Percentiles rank a stretch among this genome's conserved stretches.
Evolutionary conservation across 1,284 basidiomycete species (phyloP).

Genomic region (Ceratobasidium sp.): DNA sequence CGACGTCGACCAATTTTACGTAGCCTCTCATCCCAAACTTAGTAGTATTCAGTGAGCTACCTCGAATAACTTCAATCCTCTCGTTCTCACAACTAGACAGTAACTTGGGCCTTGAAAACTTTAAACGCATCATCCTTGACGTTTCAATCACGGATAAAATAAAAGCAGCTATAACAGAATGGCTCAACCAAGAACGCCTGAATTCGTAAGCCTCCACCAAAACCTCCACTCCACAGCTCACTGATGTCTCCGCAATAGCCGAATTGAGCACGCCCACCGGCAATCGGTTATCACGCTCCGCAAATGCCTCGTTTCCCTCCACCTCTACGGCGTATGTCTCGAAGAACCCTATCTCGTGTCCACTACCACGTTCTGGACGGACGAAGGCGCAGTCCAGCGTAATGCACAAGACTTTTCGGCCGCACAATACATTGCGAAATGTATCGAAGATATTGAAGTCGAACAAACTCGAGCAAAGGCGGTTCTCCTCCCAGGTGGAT

Average conservation of each 20-base stretch:
- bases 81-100: not conserved
- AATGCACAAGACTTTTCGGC: slow-evolving; percentile 58
- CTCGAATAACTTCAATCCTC: not conserved
- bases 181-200: slow-evolving; percentile 69
- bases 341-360: slow-evolving; percentile 65
- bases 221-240: slow-evolving; percentile 53
- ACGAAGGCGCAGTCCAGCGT: slow-evolving; percentile 63
- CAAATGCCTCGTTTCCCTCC: slow-evolving; percentile 67
- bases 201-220: slow-evolving; percentile 51
- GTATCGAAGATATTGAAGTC: slow-evolving; percentile 64
- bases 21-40: slow-evolving; percentile 51
- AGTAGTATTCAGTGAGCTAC: slow-evolving; percentile 53
- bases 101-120: slow-evolving; percentile 60
- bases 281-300: slow-evolving; percentile 64
- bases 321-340: slow-evolving; percentile 68
- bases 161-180: slow-evolving; percentile 65
- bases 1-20: slow-evolving; percentile 60
- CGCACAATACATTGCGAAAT: slow-evolving; percentile 67
- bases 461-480: slow-evolving; percentile 69
- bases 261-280: slow-evolving; percentile 56
- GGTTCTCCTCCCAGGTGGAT: slow-evolving; percentile 67
- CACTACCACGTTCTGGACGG: slow-evolving; percentile 67
- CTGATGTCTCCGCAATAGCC: slow-evolving; percentile 40
- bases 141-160: slow-evolving; percentile 63
- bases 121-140: slow-evolving; percentile 70